Evolutionary conservation across 495 filamentous ascomycete species (phyloP).

Genomic region (Chaetomium cochliodes): DNA sequence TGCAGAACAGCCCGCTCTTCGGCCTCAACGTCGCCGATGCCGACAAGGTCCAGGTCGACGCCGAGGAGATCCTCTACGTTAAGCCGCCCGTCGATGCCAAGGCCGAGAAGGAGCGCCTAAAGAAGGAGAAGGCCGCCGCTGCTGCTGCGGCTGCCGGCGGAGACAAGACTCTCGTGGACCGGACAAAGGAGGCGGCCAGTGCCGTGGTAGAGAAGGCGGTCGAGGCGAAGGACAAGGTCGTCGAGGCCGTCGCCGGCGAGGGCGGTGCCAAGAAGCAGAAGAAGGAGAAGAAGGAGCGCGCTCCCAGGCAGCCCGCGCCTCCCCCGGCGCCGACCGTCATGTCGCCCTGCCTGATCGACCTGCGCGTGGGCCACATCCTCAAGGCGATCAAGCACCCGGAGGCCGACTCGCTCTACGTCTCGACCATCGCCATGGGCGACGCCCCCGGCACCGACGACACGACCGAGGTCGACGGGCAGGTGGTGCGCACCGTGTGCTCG

Average conservation of each 20-base stretch:
- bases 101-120: slow-evolving; percentile 84
- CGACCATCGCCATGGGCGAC: slow-evolving; percentile 95
- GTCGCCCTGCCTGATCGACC: slow-evolving; percentile 83
- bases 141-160: slow-evolving; percentile 44
- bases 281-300: slow-evolving; percentile 78
- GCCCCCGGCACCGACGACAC: slow-evolving; percentile 82
- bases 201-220: slow-evolving; percentile 52
- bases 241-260: slow-evolving; percentile 34
- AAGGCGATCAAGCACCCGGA: slow-evolving; percentile 93
- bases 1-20: slow-evolving; percentile 84
- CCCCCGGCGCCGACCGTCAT: slow-evolving; percentile 66
- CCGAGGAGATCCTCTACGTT: slow-evolving; percentile 75
- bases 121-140: slow-evolving; percentile 76
- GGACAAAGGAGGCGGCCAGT: slow-evolving; percentile 49
- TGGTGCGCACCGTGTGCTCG: slow-evolving; percentile 92
- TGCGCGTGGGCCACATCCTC: slow-evolving; percentile 94
- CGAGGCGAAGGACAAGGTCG: slow-evolving; percentile 38
- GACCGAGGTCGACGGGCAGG: slow-evolving; percentile 77
- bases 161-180: slow-evolving; percentile 48
- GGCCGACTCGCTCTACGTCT: slow-evolving; percentile 92
- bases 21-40: slow-evolving; percentile 64
- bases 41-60: slow-evolving; percentile 79
- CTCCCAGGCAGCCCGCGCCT: slow-evolving; percentile 64
- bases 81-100: slow-evolving; percentile 78
- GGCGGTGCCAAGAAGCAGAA: slow-evolving; percentile 41